Conservation (phyloP, 371 early-diverging fungal genomes). For the Lichtheimia ramosa region DNA sequence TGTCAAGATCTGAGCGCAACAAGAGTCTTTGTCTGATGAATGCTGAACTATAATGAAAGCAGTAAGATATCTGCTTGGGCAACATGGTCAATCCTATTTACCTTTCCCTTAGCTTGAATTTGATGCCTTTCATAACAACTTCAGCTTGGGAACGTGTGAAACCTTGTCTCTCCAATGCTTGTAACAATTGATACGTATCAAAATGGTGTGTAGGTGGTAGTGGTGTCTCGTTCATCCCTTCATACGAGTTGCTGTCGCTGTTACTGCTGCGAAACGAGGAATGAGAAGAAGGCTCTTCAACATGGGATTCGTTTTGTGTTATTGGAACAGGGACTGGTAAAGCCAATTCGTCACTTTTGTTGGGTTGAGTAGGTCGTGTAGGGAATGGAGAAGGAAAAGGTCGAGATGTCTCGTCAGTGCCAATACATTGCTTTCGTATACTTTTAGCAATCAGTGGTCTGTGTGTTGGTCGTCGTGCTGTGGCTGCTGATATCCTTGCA, state of each 20-base stretch:
- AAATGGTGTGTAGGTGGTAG: slow-evolving; percentile 45
- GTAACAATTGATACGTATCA: slow-evolving; percentile 71
- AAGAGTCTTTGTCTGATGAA: slow-evolving; percentile 19
- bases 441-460: too few relatives aligned
- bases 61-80: too few relatives aligned
- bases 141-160: slow-evolving; percentile 71
- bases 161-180: slow-evolving; percentile 61
- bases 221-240: neutral
- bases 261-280: neutral
- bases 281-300: slow-evolving; percentile 1
- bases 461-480: too few relatives aligned
- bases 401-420: slow-evolving; percentile 24
- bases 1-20: slow-evolving; percentile 54
- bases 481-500: too few relatives aligned
- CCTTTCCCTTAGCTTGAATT: slow-evolving; percentile 59
- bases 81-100: slow-evolving; percentile 8
- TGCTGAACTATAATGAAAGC: slow-evolving; percentile 13
- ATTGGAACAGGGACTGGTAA: neutral
- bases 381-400: slow-evolving; percentile 46
- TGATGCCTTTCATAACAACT: slow-evolving; percentile 73
- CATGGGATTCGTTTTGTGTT: neutral
- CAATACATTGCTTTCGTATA: neutral
- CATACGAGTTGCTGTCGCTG: neutral
- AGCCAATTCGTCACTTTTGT: neutral
- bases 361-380: slow-evolving; percentile 24